Base-by-base conservation (phyloP, 352 stramenopile species). In the Pythium rishiriense region DNA sequence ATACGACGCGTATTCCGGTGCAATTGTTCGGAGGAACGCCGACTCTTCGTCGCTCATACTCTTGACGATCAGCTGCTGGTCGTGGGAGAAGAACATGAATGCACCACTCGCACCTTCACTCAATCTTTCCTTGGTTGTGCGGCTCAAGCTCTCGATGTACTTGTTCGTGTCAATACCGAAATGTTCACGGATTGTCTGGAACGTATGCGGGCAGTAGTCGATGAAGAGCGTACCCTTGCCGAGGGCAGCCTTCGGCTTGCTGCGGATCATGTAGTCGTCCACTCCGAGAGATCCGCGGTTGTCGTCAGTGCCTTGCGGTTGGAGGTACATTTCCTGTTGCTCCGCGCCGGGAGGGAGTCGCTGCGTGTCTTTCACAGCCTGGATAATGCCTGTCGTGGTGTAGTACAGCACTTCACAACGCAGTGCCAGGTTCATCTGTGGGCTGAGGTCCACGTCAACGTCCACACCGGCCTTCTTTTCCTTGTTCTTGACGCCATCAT, bases 11-110 rank as follows among this genome's bases (percentile, higher is more conserved):
- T 95, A 95, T 33, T 93, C 82, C 28, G 81, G 69, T 22, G 87
- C 87, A 56, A 95, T 90, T 11, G 83, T 90, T 33, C 85, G 83
- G 46, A 95, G 60, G 62, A 95, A 95, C 15, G 76, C 71, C 22
- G 85, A 90, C 57, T 95, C 87, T 50, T 93, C 87, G 56, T 92
- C 79, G 59, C 85, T 94, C 87, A 95, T 95, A 81, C 87, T 95
- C 69, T 95, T 95, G 50, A 95, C 87, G 64, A 95, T 95, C 53
- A 93, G 59, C 66, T 94, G 81, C 68, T 95, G 87, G 60, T 95
- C 87, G 61, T 90, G 80, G 7, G 87, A 95, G 62, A 95, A 95
- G 68, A 94, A 95, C 87, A 95, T 95, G 70, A 95, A 95, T 14
- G 87, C 87, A 12, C 87, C 87, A 68, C 85, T 94, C 0, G 87